phyloP scores from a whole-genome alignment of 371 early-diverging fungal genomes.

The Mucor irregularis region DNA sequence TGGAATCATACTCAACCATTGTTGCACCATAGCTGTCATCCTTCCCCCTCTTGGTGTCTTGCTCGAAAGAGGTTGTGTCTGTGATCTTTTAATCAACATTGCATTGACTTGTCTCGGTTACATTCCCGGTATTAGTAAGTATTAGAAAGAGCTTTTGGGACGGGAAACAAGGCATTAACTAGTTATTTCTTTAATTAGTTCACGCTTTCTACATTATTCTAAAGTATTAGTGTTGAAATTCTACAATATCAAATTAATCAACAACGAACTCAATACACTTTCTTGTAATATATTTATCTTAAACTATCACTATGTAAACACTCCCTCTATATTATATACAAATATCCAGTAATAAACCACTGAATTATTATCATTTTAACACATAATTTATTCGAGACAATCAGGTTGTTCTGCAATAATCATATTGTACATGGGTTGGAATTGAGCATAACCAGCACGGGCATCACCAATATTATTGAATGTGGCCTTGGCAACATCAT shows the following conservation, averaged over 20 bases:
- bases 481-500: slow-evolving; percentile 45
- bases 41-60: slow-evolving; percentile 73
- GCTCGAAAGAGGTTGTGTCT: slow-evolving; percentile 67
- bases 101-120: slow-evolving; percentile 75
- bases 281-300: neutral
- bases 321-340: neutral
- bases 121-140: slow-evolving; percentile 73
- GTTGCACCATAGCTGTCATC: slow-evolving; percentile 11
- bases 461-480: slow-evolving; percentile 37
- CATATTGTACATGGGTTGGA: slow-evolving; percentile 61
- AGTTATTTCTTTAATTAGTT: slow-evolving; percentile 15
- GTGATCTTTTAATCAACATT: slow-evolving; percentile 79
- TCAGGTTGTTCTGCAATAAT: slow-evolving; percentile 60
- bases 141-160: neutral
- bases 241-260: neutral
- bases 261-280: neutral
- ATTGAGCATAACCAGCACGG: slow-evolving; percentile 49
- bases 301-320: too few species aligned
- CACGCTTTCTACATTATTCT: slow-evolving; percentile 38
- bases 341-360: neutral
- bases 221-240: slow-evolving; percentile 23
- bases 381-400: slow-evolving; percentile 33
- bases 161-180: neutral
- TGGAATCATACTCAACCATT: neutral
- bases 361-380: neutral